Evolutionary conservation across 768 basidiomycete genomes (phyloP), one percentile per base, ranked within the genome.

Genomic region (Russula compacta): DNA sequence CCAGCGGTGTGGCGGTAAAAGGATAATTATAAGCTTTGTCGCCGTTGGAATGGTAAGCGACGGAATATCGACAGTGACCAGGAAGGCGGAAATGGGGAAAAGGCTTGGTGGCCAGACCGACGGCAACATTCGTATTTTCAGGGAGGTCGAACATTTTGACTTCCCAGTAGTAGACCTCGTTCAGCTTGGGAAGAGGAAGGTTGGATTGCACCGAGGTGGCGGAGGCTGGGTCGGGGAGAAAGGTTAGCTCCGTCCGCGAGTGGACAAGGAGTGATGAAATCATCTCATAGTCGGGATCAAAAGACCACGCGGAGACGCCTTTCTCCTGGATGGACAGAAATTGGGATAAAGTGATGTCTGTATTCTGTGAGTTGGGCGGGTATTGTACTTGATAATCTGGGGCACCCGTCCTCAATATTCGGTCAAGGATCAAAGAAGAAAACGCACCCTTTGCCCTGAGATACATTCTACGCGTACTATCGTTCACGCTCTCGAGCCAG

Each of bases 81-180:
- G 93, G 89, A 54, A 99, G 78, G 49, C 95, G 83, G 79, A 98
- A 98, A 10, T 87, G 83, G 9, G 97, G 97, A 70, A 92, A 98
- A 9, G 97, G 97, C 73, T 97, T 98, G 3, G 97, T 99, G 17
- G 95, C 94, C 40, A 99, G 73, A 39, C 97, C 97, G 52, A 98
- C 83, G 38, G 92, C 85, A n/a, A 97, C 87, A 48, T 81, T 89
- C 9, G 95, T 98, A 2, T 82, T 77, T 63, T 83, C 78, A 12
- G 95, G 93, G 57, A 97, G 87, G 74, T 99, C 97, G 71, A 94
- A 98, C 89, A 98, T 91, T 77, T 99, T 99, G 64, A 93, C 89
- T 72, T 99, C 97, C 91, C 92, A 99, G 72, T 99, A 99, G 72
- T 99, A 99, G 12, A 98, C 94, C 72, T 98, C 97, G 75, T 99